These are phyloP conservation scores for Collybiopsis luxurians DNA, from an alignment of 768 basidiomycete species.

Conservation along the genomic window DNA sequence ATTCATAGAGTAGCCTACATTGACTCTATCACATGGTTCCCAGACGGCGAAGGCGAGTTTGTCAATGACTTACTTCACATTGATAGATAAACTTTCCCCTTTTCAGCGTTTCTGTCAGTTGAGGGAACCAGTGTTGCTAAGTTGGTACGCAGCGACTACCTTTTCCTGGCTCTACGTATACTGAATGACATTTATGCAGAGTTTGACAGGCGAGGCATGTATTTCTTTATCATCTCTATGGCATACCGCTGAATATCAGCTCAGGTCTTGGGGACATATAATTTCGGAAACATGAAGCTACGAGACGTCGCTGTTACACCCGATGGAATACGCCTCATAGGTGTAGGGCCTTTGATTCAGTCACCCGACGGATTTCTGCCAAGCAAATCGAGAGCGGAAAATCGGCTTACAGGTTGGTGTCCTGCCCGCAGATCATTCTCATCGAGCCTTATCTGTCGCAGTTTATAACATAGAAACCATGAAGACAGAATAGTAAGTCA, in stretches of 20 bases:
- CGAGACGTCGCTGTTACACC: slow-evolving; percentile 72
- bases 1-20: slow-evolving; percentile 56
- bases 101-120: slow-evolving; percentile 65
- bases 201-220: slow-evolving; percentile 56
- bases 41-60: slow-evolving; percentile 51
- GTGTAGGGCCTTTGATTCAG: slow-evolving; percentile 63
- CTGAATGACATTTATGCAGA: slow-evolving; percentile 22
- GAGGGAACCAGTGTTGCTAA: slow-evolving; percentile 61
- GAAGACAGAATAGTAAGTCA: slow-evolving; percentile 60
- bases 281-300: slow-evolving; percentile 59
- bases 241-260: not conserved
- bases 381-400: slow-evolving; percentile 67
- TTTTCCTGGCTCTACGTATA: not conserved
- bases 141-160: slow-evolving; percentile 37
- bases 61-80: not conserved
- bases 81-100: not conserved
- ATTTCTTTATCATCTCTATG: not conserved
- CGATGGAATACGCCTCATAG: slow-evolving; percentile 60
- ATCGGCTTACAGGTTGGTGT: slow-evolving; percentile 62
- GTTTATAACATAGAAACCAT: slow-evolving; percentile 66
- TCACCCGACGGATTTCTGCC: slow-evolving; percentile 64
- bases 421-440: no score
- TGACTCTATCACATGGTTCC: slow-evolving; percentile 69
- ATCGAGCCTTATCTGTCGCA: slow-evolving; percentile 26
- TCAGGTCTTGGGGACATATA: slow-evolving; percentile 54